These are phyloP conservation scores for Stipa capillata DNA, from an alignment of 176 grass and related monocot species.

Conservation along the genomic window DNA sequence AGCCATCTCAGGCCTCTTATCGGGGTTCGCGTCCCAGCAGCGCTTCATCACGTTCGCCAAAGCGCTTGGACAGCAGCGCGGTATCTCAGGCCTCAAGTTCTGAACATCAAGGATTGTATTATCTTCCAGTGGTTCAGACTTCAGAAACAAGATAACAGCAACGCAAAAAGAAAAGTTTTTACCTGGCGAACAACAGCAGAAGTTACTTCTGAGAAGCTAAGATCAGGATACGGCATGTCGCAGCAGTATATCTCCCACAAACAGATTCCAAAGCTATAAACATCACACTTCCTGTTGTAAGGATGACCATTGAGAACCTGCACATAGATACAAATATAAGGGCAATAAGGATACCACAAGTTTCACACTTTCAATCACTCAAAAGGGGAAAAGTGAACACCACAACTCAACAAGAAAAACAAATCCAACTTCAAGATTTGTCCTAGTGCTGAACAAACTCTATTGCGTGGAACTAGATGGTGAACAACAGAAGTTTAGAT, in stretches of 20 bases:
- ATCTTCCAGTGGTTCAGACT: background rate
- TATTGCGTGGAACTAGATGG: background rate
- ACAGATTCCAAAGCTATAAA: conserved; percentile 97
- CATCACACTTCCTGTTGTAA: conserved; percentile 98
- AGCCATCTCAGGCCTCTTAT: conserved; percentile 86
- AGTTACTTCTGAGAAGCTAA: conserved; percentile 95
- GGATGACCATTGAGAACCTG: conserved; percentile 96
- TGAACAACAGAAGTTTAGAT: background rate
- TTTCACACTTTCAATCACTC: background rate
- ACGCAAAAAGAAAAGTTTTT: background rate
- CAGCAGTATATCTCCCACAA: conserved; percentile 99
- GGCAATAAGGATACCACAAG: background rate
- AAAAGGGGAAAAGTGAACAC: background rate
- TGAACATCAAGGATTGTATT: conserved; percentile 16
- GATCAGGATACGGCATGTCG: conserved; percentile 97
- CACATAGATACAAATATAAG: conserved; percentile 10
- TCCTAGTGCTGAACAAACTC: background rate
- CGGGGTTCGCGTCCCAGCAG: conserved; percentile 94
- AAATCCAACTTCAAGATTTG: background rate
- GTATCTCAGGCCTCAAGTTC: conserved; percentile 99
- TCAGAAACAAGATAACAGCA: background rate
- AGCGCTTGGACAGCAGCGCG: conserved; percentile 85
- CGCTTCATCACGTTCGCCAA: conserved; percentile 88
- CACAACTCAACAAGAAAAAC: no score
- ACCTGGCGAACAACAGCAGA: conserved; percentile 98